Evolutionary conservation across 192 early-diverging fungal genomes (phyloP).

Genomic region (Coemansia guatemalensis): DNA sequence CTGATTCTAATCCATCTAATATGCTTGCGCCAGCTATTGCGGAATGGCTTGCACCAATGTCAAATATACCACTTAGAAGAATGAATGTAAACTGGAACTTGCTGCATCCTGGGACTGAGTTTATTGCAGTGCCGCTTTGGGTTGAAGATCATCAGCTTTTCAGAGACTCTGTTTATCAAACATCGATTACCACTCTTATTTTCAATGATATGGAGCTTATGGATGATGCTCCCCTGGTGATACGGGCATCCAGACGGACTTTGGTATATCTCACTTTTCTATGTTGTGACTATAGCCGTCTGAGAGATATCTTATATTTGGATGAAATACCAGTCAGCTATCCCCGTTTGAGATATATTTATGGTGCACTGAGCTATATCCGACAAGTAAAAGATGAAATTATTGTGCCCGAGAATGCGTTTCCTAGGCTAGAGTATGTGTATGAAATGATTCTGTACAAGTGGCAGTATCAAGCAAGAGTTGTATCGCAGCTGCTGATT

Average conservation of each 20-base stretch:
- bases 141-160: neutral
- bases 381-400: neutral
- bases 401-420: slow-evolving; percentile 5
- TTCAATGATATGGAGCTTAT: slow-evolving; percentile 19
- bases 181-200: neutral
- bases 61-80: neutral
- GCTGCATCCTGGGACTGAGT: neutral
- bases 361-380: slow-evolving; percentile 16
- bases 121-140: slow-evolving; percentile 8
- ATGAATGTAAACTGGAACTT: neutral
- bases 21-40: neutral
- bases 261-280: slow-evolving; percentile 8
- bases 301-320: neutral
- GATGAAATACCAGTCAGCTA: slow-evolving; percentile 8
- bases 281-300: slow-evolving; percentile 5
- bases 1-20: neutral
- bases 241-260: neutral
- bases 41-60: neutral
- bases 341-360: slow-evolving; percentile 2
- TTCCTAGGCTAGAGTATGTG: slow-evolving; percentile 18
- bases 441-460: slow-evolving; percentile 3
- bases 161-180: neutral
- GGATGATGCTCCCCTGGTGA: neutral
- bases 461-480: slow-evolving; percentile 17
- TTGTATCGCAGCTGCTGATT: slow-evolving; percentile 22